These are phyloP conservation scores for Micractinium sp. DNA, from an alignment of 139 green algal genomes.

Conservation along the genomic window DNA sequence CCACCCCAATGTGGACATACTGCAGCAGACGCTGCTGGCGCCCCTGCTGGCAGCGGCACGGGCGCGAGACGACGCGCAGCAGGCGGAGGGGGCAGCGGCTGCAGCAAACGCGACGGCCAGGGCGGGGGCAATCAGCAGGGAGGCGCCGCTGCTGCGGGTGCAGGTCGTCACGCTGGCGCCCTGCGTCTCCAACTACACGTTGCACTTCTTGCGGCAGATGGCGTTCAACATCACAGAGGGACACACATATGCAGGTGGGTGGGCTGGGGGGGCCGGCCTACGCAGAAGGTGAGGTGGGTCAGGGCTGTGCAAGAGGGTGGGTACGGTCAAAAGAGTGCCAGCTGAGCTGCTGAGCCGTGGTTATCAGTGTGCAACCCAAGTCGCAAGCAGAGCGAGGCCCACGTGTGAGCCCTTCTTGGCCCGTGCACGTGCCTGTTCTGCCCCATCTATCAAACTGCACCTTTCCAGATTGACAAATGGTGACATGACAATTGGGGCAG, in stretches of 20 bases:
- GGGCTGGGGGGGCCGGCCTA: neutral
- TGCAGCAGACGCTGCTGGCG: conserved; percentile 27
- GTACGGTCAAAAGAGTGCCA: too few relatives aligned
- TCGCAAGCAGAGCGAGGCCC: too few relatives aligned
- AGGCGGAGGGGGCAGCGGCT: neutral
- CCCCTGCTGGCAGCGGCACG: neutral
- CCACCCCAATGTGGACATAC: conserved; percentile 26
- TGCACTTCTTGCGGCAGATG: conserved; percentile 4
- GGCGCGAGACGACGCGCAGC: neutral
- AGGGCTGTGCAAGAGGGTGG: too few relatives aligned
- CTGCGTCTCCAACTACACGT: conserved; percentile 16
- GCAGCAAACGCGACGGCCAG: neutral
- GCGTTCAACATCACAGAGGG: conserved; percentile 31
- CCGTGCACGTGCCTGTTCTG: too few relatives aligned
- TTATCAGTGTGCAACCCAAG: too few relatives aligned
- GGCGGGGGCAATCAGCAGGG: neutral
- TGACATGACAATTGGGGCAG: too few relatives aligned
- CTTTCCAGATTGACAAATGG: too few relatives aligned
- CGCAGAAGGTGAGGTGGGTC: too few relatives aligned
- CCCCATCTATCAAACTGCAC: too few relatives aligned
- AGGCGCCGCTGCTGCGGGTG: conserved; percentile 10
- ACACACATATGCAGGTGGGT: conserved; percentile 13
- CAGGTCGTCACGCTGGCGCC: conserved; percentile 18
- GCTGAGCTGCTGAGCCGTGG: too few relatives aligned
- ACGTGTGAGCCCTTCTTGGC: too few relatives aligned